Percentiles rank a stretch among this genome's conserved stretches.
phyloP scores from a whole-genome alignment of 208 protist species.

The Borovskyia barvae region DNA sequence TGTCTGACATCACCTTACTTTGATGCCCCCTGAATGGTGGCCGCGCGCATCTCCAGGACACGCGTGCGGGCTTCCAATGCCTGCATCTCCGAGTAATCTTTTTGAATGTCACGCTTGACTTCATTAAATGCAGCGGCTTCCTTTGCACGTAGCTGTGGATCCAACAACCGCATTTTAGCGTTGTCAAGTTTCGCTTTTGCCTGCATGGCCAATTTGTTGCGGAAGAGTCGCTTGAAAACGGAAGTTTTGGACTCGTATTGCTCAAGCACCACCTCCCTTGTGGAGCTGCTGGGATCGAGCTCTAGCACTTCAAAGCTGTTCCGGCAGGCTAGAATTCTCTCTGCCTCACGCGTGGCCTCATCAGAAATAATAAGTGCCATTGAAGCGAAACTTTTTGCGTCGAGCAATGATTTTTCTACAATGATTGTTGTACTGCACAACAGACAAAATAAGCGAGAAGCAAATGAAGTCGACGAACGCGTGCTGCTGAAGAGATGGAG shows the following conservation, averaged over 20 bases:
- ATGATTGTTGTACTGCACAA: not conserved
- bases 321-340: conserved; percentile 67
- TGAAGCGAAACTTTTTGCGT: not conserved
- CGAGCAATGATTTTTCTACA: not conserved
- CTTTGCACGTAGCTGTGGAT: conserved; percentile 58
- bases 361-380: conserved; percentile 78
- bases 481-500: no score
- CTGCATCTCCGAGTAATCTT: conserved; percentile 44
- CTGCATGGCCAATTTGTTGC: conserved; percentile 76
- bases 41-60: conserved; percentile 64
- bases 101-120: conserved; percentile 23
- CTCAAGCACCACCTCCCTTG: conserved; percentile 40
- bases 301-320: conserved; percentile 81
- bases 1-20: no score
- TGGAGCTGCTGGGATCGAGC: conserved; percentile 44
- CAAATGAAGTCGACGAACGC: no score
- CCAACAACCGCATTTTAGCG: conserved; percentile 72
- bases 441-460: no score
- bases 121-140: conserved; percentile 45
- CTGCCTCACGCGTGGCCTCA: conserved; percentile 53
- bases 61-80: conserved; percentile 60
- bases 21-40: conserved; percentile 2
- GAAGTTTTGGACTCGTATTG: conserved; percentile 63
- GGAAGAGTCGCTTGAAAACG: conserved; percentile 64
- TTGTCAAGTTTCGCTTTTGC: conserved; percentile 74